Evolutionary conservation across 148 eudicot species (phyloP).

Genomic region (Mesembryanthemum crystallinum): DNA sequence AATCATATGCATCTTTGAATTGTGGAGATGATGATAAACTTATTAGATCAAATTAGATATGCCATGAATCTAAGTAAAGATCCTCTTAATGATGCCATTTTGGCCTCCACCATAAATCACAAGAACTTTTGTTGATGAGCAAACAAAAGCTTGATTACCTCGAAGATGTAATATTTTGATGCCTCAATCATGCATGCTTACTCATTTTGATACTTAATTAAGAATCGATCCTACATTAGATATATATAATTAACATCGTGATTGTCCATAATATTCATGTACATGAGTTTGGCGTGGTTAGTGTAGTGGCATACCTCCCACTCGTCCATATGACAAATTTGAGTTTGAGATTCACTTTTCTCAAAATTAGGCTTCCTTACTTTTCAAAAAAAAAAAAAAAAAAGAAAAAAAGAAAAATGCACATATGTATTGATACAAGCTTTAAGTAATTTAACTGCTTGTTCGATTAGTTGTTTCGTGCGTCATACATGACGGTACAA

Average conservation of each 20-base stretch:
- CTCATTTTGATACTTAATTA: background rate
- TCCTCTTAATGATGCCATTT: slow-evolving; percentile 13
- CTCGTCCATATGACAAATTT: no score
- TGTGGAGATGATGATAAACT: background rate
- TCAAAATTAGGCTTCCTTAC: no score
- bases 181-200: background rate
- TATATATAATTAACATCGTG: background rate
- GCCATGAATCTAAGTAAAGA: slow-evolving; percentile 8
- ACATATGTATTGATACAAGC: background rate
- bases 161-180: slow-evolving; percentile 19
- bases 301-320: no score
- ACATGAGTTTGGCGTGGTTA: no score
- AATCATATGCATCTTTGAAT: background rate
- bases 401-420: no score
- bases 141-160: slow-evolving; percentile 14
- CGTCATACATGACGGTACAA: background rate
- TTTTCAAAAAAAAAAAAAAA: no score
- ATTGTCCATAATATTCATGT: slow-evolving; percentile 1
- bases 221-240: background rate
- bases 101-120: background rate
- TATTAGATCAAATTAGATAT: slow-evolving; percentile 2
- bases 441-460: slow-evolving; percentile 6
- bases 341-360: no score
- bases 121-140: background rate
- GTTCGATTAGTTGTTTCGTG: background rate